Evolutionary conservation across 805 yeast species (phyloP), one percentile per base, ranked within the genome.

Genomic region (Yarrowia sp.): DNA sequence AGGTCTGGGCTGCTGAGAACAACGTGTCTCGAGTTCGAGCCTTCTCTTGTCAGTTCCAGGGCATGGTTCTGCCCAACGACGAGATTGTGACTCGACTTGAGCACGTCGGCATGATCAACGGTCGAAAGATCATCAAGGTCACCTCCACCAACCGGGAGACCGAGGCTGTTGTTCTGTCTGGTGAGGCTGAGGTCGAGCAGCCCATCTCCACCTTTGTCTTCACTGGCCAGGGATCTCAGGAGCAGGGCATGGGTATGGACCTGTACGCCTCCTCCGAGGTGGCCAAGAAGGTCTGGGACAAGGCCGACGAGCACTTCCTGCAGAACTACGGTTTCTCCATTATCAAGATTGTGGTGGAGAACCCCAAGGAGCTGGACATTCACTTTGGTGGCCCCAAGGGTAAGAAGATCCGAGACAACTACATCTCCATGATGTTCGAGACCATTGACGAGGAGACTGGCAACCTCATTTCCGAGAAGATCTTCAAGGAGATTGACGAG

Each of bases 181-280:
- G 98, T 80, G 96, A 91, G 81, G 99, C 99, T 65, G 99, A 95
- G 81, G 92, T 96, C 73, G 98, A 95, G 72, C 99, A 95, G 81
- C 99, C 99, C 35, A 89, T 88, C 63, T 90, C 98, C 48, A 89
- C 99, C 21, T 95, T 90, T 76, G 96, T 95, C 66, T 95, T 96
- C 81, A 95, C 99, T 69, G 99, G 99, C 75, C 99, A 95, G 83
- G 99, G 99, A 78, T 93, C 99, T 67, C 99, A 95, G 80, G 99
- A 96, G 79, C 99, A 96, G 82, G 98, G 98, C 77, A 95, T 95
- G 99, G 99, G 99, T 83, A 95, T 95, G 99, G 99, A 95, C 78
- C 84, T 95, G 75, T 95, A 95, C 78, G 87, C 86, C 69, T 83
- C 89, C 44, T 89, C 97, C 59, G 92, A 85, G 32, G 97, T 95